phyloP scores from a whole-genome alignment of 1,284 basidiomycete species.

The Dichomitus squalens region DNA sequence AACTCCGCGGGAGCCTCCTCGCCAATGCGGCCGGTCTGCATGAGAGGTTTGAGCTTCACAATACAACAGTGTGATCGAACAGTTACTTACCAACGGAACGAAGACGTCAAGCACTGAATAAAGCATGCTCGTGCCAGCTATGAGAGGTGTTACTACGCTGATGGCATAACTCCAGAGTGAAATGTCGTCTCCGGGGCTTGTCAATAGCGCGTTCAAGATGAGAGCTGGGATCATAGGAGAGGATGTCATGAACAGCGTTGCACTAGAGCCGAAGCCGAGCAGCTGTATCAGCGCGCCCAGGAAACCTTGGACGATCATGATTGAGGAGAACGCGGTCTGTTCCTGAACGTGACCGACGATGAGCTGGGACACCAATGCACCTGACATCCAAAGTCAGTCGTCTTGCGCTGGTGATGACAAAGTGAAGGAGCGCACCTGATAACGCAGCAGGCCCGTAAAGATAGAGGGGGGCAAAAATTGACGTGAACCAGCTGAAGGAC shows the following conservation, averaged over 20 bases:
- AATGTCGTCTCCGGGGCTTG: conserved; percentile 35
- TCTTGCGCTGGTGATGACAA: not conserved
- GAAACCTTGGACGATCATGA: conserved; percentile 61
- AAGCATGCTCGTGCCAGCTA: conserved; percentile 72
- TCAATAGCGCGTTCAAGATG: conserved; percentile 52
- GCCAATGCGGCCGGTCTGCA: conserved; percentile 75
- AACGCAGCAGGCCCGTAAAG: conserved; percentile 83
- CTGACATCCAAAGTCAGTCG: conserved; percentile 35
- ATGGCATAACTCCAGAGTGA: conserved; percentile 70
- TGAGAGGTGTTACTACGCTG: conserved; percentile 62
- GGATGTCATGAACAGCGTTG: conserved; percentile 62
- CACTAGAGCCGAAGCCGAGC: conserved; percentile 69
- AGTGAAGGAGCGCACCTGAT: conserved; percentile 47
- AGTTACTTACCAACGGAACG: conserved; percentile 77
- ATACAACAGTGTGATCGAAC: not conserved
- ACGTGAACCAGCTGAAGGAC: conserved; percentile 79
- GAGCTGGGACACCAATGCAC: conserved; percentile 57
- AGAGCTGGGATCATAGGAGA: conserved; percentile 56
- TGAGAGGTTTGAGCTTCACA: not conserved
- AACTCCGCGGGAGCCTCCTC: conserved; percentile 83
- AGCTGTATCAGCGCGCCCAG: conserved; percentile 60
- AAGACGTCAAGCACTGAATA: conserved; percentile 84
- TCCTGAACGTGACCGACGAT: conserved; percentile 58
- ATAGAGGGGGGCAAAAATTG: conserved; percentile 69
- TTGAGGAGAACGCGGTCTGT: conserved; percentile 59